phyloP scores from a whole-genome alignment of 192 early-diverging fungal species.

The Coemansia aciculifera region DNA sequence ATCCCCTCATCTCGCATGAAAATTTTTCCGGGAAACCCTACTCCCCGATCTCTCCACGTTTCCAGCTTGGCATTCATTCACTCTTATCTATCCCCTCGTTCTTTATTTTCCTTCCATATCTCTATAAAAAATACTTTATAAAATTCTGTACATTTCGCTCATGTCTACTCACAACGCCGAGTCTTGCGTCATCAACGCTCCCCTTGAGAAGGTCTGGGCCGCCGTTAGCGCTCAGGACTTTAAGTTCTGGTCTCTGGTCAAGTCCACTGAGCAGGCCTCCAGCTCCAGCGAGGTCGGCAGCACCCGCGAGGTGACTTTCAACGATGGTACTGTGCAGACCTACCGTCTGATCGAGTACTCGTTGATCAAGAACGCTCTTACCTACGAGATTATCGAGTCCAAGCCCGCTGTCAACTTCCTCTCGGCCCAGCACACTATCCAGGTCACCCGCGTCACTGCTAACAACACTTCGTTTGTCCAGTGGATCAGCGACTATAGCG shows the following conservation, averaged over 20 bases:
- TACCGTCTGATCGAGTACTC: conserved; percentile 59
- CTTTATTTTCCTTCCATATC: background rate
- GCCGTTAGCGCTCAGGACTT: conserved; percentile 43
- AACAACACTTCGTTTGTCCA: conserved; percentile 61
- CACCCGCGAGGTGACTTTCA: conserved; percentile 55
- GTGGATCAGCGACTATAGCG: conserved; percentile 61
- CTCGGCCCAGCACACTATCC: conserved; percentile 59
- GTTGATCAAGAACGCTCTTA: conserved; percentile 53
- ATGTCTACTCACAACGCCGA: conserved; percentile 44
- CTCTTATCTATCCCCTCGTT: too few relatives aligned
- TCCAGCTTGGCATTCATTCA: background rate
- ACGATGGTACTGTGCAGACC: conserved; percentile 60
- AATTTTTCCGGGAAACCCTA: conserved; percentile 6
- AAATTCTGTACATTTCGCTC: background rate
- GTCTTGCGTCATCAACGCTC: conserved; percentile 48
- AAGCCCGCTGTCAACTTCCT: conserved; percentile 56
- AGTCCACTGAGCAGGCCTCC: conserved; percentile 34
- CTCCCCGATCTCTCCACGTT: background rate
- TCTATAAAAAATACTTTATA: background rate
- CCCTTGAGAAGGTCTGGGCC: conserved; percentile 35
- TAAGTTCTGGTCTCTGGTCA: conserved; percentile 51
- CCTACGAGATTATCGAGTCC: conserved; percentile 60
- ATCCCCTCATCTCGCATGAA: conserved; percentile 4
- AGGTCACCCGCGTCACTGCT: conserved; percentile 49
- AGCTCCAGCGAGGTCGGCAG: conserved; percentile 52